Conservation (phyloP, 306 rosid genomes). For the Sindora glabra region DNA sequence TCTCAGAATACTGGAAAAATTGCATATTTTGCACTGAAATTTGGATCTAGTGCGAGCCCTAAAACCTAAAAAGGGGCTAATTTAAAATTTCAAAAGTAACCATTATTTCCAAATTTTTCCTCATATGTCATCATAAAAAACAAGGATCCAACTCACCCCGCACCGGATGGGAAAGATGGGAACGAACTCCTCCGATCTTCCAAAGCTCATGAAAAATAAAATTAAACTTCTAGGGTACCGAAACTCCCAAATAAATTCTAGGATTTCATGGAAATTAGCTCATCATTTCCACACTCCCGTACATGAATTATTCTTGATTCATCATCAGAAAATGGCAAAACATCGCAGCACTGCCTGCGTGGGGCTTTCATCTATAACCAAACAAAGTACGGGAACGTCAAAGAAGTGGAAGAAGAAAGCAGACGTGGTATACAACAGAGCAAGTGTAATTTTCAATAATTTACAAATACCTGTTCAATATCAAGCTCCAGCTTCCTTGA, state of each 20-base stretch:
- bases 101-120: too few relatives aligned
- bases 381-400: conserved; percentile 5
- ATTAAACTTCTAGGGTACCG: not conserved
- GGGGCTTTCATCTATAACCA: conserved; percentile 66
- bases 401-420: conserved; percentile 12
- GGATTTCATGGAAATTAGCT: conserved; percentile 52
- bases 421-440: not conserved
- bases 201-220: not conserved
- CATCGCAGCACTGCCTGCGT: conserved; percentile 68
- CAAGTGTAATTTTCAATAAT: not conserved
- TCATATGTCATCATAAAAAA: too few relatives aligned
- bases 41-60: too few relatives aligned
- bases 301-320: conserved; percentile 43
- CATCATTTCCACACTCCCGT: conserved; percentile 39
- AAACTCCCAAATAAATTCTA: conserved; percentile 32
- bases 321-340: conserved; percentile 31
- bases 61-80: too few relatives aligned
- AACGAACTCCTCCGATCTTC: conserved; percentile 11
- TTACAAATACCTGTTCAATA: conserved; percentile 51
- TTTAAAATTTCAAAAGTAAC: not conserved
- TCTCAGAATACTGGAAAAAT: too few relatives aligned
- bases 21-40: too few relatives aligned
- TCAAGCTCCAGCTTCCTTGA: conserved; percentile 54
- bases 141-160: conserved; percentile 1
- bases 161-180: conserved; percentile 1